Conservation (phyloP, 192 early-diverging fungal species). For the Coemansia sp. region DNA sequence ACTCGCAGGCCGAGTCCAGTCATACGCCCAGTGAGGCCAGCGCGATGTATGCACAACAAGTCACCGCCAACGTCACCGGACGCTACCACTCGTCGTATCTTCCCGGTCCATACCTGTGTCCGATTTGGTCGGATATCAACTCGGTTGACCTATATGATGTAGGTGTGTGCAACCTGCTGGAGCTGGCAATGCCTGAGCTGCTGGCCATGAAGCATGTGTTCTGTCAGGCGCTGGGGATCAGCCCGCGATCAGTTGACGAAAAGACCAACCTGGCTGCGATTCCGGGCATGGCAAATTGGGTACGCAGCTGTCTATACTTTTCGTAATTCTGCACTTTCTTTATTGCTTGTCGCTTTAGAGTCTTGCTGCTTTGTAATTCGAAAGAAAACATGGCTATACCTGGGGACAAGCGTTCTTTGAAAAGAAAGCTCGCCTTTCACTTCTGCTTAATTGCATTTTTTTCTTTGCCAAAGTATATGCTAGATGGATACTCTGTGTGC, state of each 20-base stretch:
- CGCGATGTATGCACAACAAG: constrained; percentile 10
- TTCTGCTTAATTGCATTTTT: not conserved
- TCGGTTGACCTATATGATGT: constrained; percentile 49
- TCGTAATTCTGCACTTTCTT: not conserved
- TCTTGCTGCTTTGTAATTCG: not conserved
- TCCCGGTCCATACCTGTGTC: constrained; percentile 45
- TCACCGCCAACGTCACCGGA: constrained; percentile 40
- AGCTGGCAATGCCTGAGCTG: constrained; percentile 43
- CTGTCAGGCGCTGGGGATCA: constrained; percentile 42
- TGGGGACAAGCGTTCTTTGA: no score
- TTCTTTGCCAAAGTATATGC: not conserved
- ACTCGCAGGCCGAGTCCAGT: constrained; percentile 1
- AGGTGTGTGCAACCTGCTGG: constrained; percentile 39
- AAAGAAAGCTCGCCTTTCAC: not conserved
- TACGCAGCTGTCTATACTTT: constrained; percentile 20
- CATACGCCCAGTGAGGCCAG: constrained; percentile 30
- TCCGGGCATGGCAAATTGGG: constrained; percentile 38
- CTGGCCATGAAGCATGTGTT: constrained; percentile 49
- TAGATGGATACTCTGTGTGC: no score
- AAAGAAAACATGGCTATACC: not conserved
- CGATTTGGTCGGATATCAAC: constrained; percentile 49
- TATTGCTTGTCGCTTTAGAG: not conserved
- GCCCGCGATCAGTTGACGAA: constrained; percentile 30
- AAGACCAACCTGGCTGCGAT: constrained; percentile 33
- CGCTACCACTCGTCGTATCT: constrained; percentile 40